phyloP scores from a whole-genome alignment of 352 stramenopile species.

The Globisporangium cylindrosporum region DNA sequence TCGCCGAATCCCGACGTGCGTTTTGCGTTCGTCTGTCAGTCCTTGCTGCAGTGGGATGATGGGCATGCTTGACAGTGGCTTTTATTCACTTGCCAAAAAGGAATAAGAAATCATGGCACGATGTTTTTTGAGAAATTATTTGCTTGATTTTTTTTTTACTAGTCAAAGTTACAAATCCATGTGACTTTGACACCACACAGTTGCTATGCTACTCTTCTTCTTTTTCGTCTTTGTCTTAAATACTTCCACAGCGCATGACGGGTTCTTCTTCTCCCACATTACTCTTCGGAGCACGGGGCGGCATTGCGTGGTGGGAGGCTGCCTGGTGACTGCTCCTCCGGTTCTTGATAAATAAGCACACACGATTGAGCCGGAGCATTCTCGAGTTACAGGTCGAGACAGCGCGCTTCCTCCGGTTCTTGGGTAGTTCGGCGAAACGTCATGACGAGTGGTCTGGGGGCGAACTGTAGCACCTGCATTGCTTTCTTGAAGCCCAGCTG shows the following conservation, averaged over 20 bases:
- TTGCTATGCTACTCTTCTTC: not conserved
- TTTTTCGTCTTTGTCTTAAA: not conserved
- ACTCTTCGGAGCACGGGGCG: not conserved
- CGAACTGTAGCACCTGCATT: conserved; percentile 60
- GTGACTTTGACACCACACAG: not conserved
- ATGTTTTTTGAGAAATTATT: not conserved
- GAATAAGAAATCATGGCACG: conserved; percentile 6
- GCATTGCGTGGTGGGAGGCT: not conserved
- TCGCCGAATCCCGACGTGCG: not conserved
- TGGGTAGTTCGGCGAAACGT: conserved; percentile 49
- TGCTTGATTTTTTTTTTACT: not conserved
- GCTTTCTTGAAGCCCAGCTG: conserved; percentile 53
- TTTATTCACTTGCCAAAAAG: not conserved
- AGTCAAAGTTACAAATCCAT: not conserved
- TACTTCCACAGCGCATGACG: not conserved
- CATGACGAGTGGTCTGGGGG: conserved; percentile 62
- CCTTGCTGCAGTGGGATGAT: not conserved
- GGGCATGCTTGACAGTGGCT: not conserved
- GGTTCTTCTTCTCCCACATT: not conserved
- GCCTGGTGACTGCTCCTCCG: not conserved
- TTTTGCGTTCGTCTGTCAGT: not conserved
- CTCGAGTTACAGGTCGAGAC: conserved; percentile 45
- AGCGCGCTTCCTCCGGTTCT: conserved; percentile 28
- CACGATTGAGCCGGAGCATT: not conserved
- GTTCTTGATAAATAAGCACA: conserved; percentile 15